Base-by-base conservation (phyloP, 805 yeast genomes). In the Wickerhamiella siamensis region DNA sequence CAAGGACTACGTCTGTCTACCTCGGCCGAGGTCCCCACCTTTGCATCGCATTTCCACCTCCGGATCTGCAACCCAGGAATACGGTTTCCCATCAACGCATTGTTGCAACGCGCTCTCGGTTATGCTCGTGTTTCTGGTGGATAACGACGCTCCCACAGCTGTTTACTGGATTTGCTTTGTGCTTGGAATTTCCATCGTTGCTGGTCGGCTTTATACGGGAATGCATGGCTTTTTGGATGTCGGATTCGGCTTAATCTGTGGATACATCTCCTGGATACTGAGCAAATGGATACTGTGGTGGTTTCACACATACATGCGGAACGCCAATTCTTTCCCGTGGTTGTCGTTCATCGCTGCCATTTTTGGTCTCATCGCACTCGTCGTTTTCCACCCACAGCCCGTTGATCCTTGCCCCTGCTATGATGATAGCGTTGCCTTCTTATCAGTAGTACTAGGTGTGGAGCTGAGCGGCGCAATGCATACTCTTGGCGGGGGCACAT, bases 381-480 rank as follows among this genome's bases (percentile, higher is more conserved):
- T 87, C 18, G 76, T 79, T 51, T 59, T 68, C 33, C 94, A 86
- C 60, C 81, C 86, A 0, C 74, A 71, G 44, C 97, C 97, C 1
- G 76, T 81, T 17, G 98, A 91, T 52, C 80, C 78, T 50, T 88
- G 98, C 56, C 98, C 98, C 1, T 91, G 98, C 58, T 88, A 79
- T 55, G 95, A 87, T 54, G 98, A 88, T 57, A 75, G 86, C 16
- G 94, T 88, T 24, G 94, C 97, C 4, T 88, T 88, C 53, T 64
- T 87, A 40, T 95, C 95, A 3, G 96, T 87, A 34, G 65, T 86
- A 14, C 63, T 76, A 35, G 98, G 98, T 0, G 74, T 71, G 50
- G 76, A 79, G 75, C 46, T 59, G 9, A 10, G 31, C 20, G 31
- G n/a, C 18, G 21, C 38, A 3, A 8, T 36, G 31, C 21, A 36